Evolutionary conservation across 2,329 filamentous ascomycete species (phyloP).

Genomic region (Chrysosporium keratinophilum): DNA sequence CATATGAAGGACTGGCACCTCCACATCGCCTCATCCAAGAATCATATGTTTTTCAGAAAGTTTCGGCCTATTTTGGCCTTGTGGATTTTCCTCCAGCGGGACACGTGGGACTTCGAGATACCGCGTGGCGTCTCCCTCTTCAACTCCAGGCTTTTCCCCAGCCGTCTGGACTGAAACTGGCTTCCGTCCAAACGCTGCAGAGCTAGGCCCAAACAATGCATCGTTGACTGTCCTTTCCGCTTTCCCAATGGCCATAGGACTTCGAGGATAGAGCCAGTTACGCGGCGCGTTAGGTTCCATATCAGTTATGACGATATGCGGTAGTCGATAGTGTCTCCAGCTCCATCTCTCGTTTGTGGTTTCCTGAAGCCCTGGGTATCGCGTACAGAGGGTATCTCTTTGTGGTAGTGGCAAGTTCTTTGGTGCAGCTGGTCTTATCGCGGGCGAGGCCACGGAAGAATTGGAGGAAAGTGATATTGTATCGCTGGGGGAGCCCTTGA

Average conservation of each 20-base stretch:
- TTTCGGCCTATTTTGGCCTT: neutral
- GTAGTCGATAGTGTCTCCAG: conserved; percentile 12
- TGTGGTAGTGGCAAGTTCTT: neutral
- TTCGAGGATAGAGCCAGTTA: conserved; percentile 9
- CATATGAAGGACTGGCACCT: neutral
- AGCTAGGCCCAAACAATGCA: conserved; percentile 10
- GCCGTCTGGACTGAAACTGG: neutral
- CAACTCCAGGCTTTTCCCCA: neutral
- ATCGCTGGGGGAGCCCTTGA: neutral
- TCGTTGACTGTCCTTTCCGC: conserved; percentile 8
- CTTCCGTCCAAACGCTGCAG: conserved; percentile 4
- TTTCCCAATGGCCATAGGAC: conserved; percentile 9
- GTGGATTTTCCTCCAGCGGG: conserved; percentile 4
- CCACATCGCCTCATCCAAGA: neutral
- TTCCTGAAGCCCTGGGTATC: conserved; percentile 21
- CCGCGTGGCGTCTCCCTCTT: neutral
- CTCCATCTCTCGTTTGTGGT: neutral
- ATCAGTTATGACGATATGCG: conserved; percentile 15
- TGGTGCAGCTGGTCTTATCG: neutral
- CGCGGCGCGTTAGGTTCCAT: conserved; percentile 12
- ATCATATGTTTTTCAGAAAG: neutral
- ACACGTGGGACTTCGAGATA: conserved; percentile 1
- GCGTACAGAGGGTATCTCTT: conserved; percentile 8
- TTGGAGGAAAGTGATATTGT: neutral
- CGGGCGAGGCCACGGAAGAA: neutral